Evolutionary conservation across 148 eudicot genomes (phyloP).

Genomic region (Vaccinium vitisidaea): DNA sequence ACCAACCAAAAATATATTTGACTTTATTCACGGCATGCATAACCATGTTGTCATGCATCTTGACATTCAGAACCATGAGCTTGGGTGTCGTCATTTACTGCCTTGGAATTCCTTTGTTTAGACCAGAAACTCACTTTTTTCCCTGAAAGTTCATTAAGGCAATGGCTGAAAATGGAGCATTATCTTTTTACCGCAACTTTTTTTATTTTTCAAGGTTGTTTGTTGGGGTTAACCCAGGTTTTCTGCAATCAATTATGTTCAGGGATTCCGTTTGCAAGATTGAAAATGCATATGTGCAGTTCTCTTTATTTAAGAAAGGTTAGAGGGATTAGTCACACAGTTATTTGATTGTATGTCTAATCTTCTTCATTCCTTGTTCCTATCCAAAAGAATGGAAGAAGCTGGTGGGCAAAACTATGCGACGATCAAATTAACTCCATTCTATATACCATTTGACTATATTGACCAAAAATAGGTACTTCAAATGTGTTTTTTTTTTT

Average conservation of each 20-base stretch:
- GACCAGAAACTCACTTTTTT: not conserved
- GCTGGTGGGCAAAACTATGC: not conserved
- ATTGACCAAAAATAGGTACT: not conserved
- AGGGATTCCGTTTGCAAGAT: not conserved
- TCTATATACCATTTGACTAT: not conserved
- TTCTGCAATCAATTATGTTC: not conserved
- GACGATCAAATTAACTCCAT: not conserved
- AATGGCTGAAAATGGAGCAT: no score
- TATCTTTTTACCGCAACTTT: not conserved
- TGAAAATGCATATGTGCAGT: not conserved
- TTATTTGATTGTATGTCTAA: no score
- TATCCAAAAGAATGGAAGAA: not conserved
- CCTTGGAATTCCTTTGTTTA: not conserved
- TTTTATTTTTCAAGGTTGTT: not conserved
- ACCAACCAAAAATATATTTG: no score
- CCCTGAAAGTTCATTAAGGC: not conserved
- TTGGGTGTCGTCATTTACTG: not conserved
- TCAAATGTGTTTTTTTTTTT: constrained; percentile 1
- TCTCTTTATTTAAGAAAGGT: not conserved
- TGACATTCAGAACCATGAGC: not conserved
- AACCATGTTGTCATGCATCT: not conserved
- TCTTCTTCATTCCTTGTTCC: no score
- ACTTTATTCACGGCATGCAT: not conserved
- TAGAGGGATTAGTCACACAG: no score
- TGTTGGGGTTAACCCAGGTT: not conserved